These are phyloP conservation scores for Domatiomyces globalis DNA, from an alignment of 2,329 filamentous ascomycete genomes.

Conservation along the genomic window DNA sequence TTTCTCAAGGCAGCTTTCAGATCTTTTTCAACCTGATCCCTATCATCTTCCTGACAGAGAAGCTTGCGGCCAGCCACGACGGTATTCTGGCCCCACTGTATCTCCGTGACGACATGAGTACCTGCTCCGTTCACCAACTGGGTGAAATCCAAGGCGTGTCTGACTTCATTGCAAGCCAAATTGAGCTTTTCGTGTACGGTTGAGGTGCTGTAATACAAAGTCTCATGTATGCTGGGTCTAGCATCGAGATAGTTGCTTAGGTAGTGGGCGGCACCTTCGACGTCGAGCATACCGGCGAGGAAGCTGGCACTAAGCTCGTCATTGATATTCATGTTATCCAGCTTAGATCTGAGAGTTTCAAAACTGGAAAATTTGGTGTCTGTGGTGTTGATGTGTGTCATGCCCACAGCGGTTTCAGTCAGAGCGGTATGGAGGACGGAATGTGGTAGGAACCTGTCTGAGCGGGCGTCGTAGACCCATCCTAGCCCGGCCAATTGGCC, in stretches of 20 bases:
- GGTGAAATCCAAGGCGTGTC: slow-evolving; percentile 1
- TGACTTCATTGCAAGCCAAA: slow-evolving; percentile 3
- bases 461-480: slow-evolving; percentile 14
- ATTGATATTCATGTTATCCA: slow-evolving; percentile 9
- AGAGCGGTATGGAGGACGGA: slow-evolving; percentile 5
- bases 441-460: slow-evolving; percentile 10
- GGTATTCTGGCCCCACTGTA: slow-evolving; percentile 12
- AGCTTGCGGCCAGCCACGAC: slow-evolving; percentile 8
- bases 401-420: slow-evolving; percentile 4
- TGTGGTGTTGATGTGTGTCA: background rate
- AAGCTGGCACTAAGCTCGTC: slow-evolving; percentile 13
- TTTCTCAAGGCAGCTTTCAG: background rate
- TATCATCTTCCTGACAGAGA: background rate
- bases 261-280: slow-evolving; percentile 7
- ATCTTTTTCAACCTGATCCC: background rate
- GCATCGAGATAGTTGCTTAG: slow-evolving; percentile 6
- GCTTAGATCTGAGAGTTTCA: slow-evolving; percentile 8
- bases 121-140: slow-evolving; percentile 2
- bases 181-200: slow-evolving; percentile 11
- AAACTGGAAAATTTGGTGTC: slow-evolving; percentile 1
- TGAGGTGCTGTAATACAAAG: slow-evolving; percentile 8
- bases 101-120: slow-evolving; percentile 14
- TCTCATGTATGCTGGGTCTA: slow-evolving; percentile 5
- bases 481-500: slow-evolving; percentile 13
- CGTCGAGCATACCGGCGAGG: slow-evolving; percentile 9